Conservation (phyloP, 164 flowering plant species). For the Malania oleifera region DNA sequence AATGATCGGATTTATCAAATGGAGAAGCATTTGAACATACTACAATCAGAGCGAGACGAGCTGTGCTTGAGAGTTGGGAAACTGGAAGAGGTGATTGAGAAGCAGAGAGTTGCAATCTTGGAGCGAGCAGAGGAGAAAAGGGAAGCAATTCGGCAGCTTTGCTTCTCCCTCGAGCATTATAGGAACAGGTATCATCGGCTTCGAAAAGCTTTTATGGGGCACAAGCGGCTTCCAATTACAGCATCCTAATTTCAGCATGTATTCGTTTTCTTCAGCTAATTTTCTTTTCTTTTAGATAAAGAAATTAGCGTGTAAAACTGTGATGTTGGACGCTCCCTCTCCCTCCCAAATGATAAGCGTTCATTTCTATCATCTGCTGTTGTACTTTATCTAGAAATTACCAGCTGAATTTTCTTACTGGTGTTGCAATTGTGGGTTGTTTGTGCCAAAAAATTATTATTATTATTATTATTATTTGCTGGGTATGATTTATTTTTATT, state of each 20-base stretch:
- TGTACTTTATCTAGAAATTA: no score
- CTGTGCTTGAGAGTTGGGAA: constrained; percentile 23
- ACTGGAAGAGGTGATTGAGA: constrained; percentile 47
- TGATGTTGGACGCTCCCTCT: no score
- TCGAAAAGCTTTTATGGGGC: constrained; percentile 36
- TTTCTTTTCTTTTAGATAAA: no score
- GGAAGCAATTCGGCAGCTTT: constrained; percentile 83
- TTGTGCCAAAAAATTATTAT: no score
- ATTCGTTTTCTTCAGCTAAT: no score
- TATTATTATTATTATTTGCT: no score
- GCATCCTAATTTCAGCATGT: constrained; percentile 25
- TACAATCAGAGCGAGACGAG: constrained; percentile 40
- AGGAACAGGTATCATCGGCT: constrained; percentile 48
- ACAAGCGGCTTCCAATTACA: constrained; percentile 33
- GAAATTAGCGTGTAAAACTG: no score
- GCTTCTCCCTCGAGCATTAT: constrained; percentile 71
- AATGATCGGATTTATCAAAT: constrained; percentile 36
- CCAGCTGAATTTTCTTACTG: no score
- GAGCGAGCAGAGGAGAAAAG: constrained; percentile 73
- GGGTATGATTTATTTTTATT: no score
- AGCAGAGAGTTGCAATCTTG: constrained; percentile 33
- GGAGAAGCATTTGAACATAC: constrained; percentile 38
- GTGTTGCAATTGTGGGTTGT: no score
- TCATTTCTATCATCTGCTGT: no score
- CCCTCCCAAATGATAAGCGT: no score